Evolutionary conservation across 306 rosid species (phyloP).

Genomic region (Glycine latifolia): DNA sequence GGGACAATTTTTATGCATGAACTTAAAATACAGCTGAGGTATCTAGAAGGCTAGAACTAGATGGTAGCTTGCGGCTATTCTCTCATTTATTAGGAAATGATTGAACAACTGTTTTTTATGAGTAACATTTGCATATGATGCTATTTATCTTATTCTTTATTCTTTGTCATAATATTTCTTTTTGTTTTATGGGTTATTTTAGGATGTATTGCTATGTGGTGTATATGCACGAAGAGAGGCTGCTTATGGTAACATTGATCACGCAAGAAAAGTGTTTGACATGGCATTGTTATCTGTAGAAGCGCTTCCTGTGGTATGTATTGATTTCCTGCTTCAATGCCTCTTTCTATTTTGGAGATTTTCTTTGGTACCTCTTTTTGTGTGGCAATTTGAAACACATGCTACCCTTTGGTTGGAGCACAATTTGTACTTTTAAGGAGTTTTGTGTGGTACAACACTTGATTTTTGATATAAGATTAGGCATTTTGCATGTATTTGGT

Average conservation of each 20-base stretch:
- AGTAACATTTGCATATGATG: slow-evolving; percentile 27
- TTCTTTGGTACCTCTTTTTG: slow-evolving; percentile 7
- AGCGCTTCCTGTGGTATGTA: slow-evolving; percentile 79
- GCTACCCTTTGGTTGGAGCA: slow-evolving; percentile 10
- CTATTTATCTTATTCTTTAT: slow-evolving; percentile 17
- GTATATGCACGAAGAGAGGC: slow-evolving; percentile 96
- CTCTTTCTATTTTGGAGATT: not conserved
- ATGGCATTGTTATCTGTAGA: slow-evolving; percentile 86
- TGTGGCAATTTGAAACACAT: not conserved
- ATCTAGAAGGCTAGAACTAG: slow-evolving; percentile 4
- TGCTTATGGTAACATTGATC: slow-evolving; percentile 75
- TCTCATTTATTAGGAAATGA: slow-evolving; percentile 26
- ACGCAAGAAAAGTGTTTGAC: slow-evolving; percentile 93
- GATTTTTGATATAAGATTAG: slow-evolving; percentile 7
- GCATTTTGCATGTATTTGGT: not conserved
- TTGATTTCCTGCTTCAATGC: slow-evolving; percentile 26
- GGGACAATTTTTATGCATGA: not conserved
- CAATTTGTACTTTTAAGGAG: not conserved
- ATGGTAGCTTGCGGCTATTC: slow-evolving; percentile 22
- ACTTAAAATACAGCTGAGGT: not conserved
- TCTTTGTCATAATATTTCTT: not conserved
- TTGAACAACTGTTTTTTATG: slow-evolving; percentile 11
- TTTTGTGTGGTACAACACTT: not conserved
- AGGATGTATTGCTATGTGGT: slow-evolving; percentile 94
- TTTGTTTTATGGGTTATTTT: slow-evolving; percentile 41